Evolutionary conservation across 208 protist genomes (phyloP).

Genomic region (Trypanosoma lewisi): DNA sequence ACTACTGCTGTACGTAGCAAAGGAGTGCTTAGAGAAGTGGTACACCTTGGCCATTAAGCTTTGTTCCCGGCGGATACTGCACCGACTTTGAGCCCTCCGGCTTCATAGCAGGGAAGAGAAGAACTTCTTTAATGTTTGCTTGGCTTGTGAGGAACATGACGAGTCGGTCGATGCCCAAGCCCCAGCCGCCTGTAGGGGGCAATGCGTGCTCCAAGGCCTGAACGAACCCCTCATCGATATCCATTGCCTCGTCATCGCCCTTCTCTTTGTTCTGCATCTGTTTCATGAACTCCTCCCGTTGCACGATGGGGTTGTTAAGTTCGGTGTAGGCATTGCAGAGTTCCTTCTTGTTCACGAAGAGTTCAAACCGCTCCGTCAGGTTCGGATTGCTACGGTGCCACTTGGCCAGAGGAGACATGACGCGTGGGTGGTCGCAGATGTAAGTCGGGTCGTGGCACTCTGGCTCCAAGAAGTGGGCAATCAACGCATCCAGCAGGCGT

Average conservation of each 20-base stretch:
- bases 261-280: conserved; percentile 94
- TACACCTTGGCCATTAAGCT: conserved; percentile 77
- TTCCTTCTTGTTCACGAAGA: conserved; percentile 98
- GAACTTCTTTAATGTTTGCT: conserved; percentile 98
- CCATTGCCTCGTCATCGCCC: conserved; percentile 98
- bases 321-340: conserved; percentile 99
- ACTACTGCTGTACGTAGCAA: no score
- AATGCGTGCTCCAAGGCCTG: conserved; percentile 98
- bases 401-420: conserved; percentile 99
- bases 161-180: conserved; percentile 99
- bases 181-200: conserved; percentile 99
- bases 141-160: conserved; percentile 99
- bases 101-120: conserved; percentile 94
- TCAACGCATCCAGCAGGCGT: conserved; percentile 98
- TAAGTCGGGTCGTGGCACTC: conserved; percentile 99
- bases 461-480: conserved; percentile 95
- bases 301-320: conserved; percentile 99
- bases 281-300: conserved; percentile 97
- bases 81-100: conserved; percentile 49
- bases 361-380: conserved; percentile 99
- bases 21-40: conserved; percentile 57
- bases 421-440: conserved; percentile 98
- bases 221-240: conserved; percentile 97
- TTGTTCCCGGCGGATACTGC: conserved; percentile 58
- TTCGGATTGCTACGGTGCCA: conserved; percentile 93